Evolutionary conservation across 106 monocot species (phyloP), one percentile per base, ranked within the genome.

Genomic region (Dactylorhiza incarnata): DNA sequence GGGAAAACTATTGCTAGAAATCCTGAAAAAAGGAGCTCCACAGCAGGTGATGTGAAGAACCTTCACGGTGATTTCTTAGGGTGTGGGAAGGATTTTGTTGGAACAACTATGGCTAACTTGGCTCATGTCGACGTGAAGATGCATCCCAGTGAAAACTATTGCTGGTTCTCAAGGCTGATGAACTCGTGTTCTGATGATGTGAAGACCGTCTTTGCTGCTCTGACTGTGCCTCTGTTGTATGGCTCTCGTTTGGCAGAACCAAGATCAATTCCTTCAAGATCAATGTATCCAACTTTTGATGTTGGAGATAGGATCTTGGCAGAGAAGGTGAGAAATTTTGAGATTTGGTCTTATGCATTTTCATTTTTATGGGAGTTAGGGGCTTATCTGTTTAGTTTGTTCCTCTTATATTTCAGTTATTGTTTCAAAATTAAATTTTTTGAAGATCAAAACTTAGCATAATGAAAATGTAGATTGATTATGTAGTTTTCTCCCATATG

Each of bases 261-360:
- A 5, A 91, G 84, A 47, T 84, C 88, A 44, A 91, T 91, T 71
- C 88, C 86, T 71, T 76, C 91, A 7, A 63, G 59, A 76, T 88
- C 91, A 0, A 91, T 91, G 88, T 88, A 78, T 70, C 91, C 91
- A 22, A 91, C 91, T 10, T 91, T 91, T 9, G 91, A 91, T 76
- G 82, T 82, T 74, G 91, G 91, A 19, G 91, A 91, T 51, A 77
- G 91, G 15, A 88, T 91, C 25, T 67, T 91, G 80, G 88, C 91
- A 9, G 91, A 91, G 80, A 91, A 86, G 91, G 91, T 91, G 83
- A 78, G 16, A 9, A 13, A 45, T 69, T 43, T 17, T 0, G 16
- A 69, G 69, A n/a, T 46, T 16, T 69, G 69, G 13, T 44, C n/a
- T 4, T 14, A 13, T 69, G 44, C 15, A 14, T 17, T 46, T 69